Conservation (phyloP, 805 yeast genomes). For the Debaryomyces maramus region DNA sequence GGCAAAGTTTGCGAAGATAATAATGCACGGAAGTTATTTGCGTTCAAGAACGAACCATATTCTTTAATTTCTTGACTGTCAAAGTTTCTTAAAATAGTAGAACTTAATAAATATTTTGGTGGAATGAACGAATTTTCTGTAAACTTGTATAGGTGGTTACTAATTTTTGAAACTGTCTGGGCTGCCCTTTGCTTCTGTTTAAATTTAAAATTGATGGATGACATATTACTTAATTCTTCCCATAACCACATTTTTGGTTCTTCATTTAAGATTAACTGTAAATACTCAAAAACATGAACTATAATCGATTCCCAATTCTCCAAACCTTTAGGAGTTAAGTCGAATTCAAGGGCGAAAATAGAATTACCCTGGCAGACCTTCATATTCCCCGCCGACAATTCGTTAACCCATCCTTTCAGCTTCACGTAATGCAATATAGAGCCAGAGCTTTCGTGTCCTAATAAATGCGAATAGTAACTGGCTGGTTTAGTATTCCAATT, state of each 20-base stretch:
- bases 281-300: constrained; percentile 66
- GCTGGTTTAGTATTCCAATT: constrained; percentile 69
- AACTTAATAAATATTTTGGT: constrained; percentile 59
- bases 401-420: constrained; percentile 73
- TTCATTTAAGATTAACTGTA: constrained; percentile 53
- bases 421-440: constrained; percentile 74
- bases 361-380: constrained; percentile 67
- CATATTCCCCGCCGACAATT: constrained; percentile 70
- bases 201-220: constrained; percentile 72
- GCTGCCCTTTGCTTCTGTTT: constrained; percentile 75
- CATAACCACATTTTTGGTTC: constrained; percentile 79
- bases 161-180: constrained; percentile 67
- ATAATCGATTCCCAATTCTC: constrained; percentile 61
- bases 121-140: constrained; percentile 49
- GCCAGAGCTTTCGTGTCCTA: constrained; percentile 93
- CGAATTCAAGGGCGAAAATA: constrained; percentile 67
- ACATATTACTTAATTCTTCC: constrained; percentile 70
- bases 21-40: constrained; percentile 60
- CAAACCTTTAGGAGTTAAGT: constrained; percentile 74
- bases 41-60: constrained; percentile 49
- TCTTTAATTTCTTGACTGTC: constrained; percentile 53
- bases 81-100: constrained; percentile 56
- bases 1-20: constrained; percentile 55
- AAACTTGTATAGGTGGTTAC: constrained; percentile 58
- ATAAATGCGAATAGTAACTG: constrained; percentile 70